Conservation (phyloP, 2,329 filamentous ascomycete genomes). For the Plenodomus tracheiphilus region DNA sequence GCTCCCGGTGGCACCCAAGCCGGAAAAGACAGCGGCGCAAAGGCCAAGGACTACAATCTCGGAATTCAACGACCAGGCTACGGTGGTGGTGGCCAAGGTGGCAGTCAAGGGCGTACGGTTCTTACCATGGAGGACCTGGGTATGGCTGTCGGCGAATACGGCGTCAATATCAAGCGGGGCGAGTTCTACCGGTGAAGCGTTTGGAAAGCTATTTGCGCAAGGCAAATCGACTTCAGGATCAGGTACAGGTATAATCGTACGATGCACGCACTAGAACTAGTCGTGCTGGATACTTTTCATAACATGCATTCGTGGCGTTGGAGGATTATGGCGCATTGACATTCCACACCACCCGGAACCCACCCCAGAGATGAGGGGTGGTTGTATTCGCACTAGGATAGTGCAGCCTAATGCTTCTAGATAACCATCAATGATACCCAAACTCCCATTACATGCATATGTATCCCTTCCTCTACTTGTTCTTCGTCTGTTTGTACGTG, state of each 20-base stretch:
- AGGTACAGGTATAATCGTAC: no score
- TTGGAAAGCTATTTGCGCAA: background rate
- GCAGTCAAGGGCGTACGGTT: slow-evolving; percentile 87
- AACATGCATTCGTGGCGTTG: slow-evolving; percentile 34
- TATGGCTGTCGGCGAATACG: slow-evolving; percentile 97
- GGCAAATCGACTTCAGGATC: background rate
- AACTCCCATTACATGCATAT: slow-evolving; percentile 38
- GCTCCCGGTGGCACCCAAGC: slow-evolving; percentile 59
- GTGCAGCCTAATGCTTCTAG: slow-evolving; percentile 31
- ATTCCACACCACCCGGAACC: slow-evolving; percentile 7
- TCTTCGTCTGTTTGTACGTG: slow-evolving; percentile 71
- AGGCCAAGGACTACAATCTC: slow-evolving; percentile 54
- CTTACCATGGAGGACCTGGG: slow-evolving; percentile 98
- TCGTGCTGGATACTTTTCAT: slow-evolving; percentile 1
- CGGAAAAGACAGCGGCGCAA: slow-evolving; percentile 44
- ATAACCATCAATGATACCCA: slow-evolving; percentile 42
- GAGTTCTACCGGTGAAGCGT: slow-evolving; percentile 84
- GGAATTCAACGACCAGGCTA: slow-evolving; percentile 55
- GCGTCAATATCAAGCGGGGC: slow-evolving; percentile 94
- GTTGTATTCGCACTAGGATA: slow-evolving; percentile 39
- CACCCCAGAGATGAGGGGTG: slow-evolving; percentile 13
- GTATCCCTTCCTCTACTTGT: slow-evolving; percentile 54
- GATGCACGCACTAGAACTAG: background rate
- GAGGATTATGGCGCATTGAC: slow-evolving; percentile 22
- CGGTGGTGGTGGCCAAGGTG: slow-evolving; percentile 85